A percentile compares a stretch with the other conserved stretches of the same genome.
phyloP scores from a whole-genome alignment of 2,329 filamentous ascomycete species.

The Byssochlamys sp. region DNA sequence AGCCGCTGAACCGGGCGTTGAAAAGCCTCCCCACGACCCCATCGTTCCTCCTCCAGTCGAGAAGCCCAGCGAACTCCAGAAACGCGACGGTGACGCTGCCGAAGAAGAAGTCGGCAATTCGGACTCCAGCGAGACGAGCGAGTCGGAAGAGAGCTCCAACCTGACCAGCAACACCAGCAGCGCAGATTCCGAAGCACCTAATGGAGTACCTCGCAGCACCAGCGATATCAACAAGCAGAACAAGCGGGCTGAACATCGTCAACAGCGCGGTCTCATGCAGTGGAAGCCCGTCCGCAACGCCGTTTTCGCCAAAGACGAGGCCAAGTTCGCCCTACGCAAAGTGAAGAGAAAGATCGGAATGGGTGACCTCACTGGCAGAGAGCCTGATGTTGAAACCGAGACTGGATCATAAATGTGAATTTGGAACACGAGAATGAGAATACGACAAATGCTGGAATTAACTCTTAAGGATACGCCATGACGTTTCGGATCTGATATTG shows the following conservation, averaged over 20 bases:
- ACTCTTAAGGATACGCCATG: not conserved
- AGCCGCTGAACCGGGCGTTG: slow-evolving; percentile 47
- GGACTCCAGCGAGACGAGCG: not conserved
- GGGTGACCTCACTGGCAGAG: slow-evolving; percentile 61
- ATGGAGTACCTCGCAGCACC: slow-evolving; percentile 8
- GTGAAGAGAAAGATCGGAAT: slow-evolving; percentile 63
- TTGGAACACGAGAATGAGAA: not conserved
- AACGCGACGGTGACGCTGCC: slow-evolving; percentile 8
- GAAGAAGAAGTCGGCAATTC: slow-evolving; percentile 7
- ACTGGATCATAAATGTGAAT: slow-evolving; percentile 12
- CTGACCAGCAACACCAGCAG: slow-evolving; percentile 3
- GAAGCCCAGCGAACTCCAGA: not conserved
- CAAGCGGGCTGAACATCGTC: slow-evolving; percentile 56
- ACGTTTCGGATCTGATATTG: no score
- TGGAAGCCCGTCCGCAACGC: slow-evolving; percentile 83
- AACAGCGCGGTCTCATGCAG: slow-evolving; percentile 86
- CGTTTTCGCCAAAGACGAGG: slow-evolving; percentile 80
- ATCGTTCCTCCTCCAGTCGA: slow-evolving; percentile 36
- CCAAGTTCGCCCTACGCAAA: slow-evolving; percentile 65
- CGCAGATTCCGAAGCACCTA: slow-evolving; percentile 7
- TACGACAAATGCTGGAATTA: not conserved
- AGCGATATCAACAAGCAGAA: slow-evolving; percentile 25
- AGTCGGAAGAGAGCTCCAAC: slow-evolving; percentile 1
- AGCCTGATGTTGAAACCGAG: slow-evolving; percentile 82
- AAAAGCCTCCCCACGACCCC: slow-evolving; percentile 45